Conservation (phyloP, 345 rosid genomes). For the Dovyalis caffra region DNA sequence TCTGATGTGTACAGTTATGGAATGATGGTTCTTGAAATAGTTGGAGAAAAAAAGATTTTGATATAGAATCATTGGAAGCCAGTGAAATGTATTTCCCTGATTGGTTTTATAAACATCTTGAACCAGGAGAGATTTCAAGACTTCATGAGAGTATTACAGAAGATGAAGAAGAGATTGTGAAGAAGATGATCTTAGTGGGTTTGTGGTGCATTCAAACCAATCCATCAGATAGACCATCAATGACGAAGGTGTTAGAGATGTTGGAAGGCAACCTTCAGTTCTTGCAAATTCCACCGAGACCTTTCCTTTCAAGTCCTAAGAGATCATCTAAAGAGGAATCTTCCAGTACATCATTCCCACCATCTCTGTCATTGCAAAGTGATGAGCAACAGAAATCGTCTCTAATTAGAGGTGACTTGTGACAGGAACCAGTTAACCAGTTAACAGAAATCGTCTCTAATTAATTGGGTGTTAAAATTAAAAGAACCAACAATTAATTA, state of each 20-base stretch:
- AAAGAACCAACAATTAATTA: no score
- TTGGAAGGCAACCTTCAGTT: slow-evolving; percentile 14
- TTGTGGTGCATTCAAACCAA: slow-evolving; percentile 50
- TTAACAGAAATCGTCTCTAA: no score
- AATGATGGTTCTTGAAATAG: slow-evolving; percentile 13
- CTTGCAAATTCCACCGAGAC: slow-evolving; percentile 25
- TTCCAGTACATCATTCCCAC: background rate
- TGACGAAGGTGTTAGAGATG: slow-evolving; percentile 23
- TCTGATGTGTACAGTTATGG: slow-evolving; percentile 23
- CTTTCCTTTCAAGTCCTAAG: background rate
- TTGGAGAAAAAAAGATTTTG: background rate
- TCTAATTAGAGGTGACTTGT: background rate
- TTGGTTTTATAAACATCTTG: slow-evolving; percentile 14
- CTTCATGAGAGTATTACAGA: background rate
- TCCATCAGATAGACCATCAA: slow-evolving; percentile 48
- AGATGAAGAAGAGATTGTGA: slow-evolving; percentile 17
- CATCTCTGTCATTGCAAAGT: fast-evolving
- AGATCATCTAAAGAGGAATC: background rate
- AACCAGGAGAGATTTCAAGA: background rate
- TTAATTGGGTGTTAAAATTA: no score
- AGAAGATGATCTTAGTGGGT: slow-evolving; percentile 35
- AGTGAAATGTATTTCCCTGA: slow-evolving; percentile 19
- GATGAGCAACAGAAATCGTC: background rate
- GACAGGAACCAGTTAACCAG: no score
- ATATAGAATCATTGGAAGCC: background rate